Conservation (phyloP, 352 stramenopile species). For the Pythium scleroteichum region DNA sequence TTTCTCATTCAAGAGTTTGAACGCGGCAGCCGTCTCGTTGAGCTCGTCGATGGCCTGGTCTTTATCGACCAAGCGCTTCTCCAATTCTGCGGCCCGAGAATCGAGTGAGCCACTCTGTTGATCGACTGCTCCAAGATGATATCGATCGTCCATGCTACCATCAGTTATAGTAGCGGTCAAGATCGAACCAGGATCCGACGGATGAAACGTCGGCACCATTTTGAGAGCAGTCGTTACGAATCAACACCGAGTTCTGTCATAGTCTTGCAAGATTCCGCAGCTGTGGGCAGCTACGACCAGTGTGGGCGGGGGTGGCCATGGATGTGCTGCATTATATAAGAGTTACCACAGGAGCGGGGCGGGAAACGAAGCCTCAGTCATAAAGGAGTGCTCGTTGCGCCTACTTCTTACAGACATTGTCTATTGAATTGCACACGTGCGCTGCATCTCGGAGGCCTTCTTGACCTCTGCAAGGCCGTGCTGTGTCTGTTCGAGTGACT, state of each 20-base stretch:
- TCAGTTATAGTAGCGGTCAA: no score
- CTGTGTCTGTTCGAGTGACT: constrained; percentile 82
- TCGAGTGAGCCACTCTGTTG: no score
- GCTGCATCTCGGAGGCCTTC: constrained; percentile 82
- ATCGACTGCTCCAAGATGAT: no score
- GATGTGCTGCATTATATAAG: no score
- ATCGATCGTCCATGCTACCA: no score
- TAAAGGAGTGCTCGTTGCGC: background rate
- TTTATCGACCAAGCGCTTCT: constrained; percentile 12
- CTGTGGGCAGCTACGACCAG: no score
- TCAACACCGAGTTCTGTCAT: no score
- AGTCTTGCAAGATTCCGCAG: background rate
- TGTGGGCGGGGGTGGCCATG: no score
- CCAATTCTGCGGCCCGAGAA: background rate
- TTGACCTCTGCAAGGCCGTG: constrained; percentile 82
- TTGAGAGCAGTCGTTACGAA: no score
- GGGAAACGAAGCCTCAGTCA: background rate
- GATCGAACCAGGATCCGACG: no score
- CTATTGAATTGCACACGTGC: constrained; percentile 73
- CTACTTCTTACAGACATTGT: background rate
- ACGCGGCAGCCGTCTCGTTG: constrained; percentile 17
- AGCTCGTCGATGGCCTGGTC: constrained; percentile 22
- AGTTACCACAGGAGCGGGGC: no score
- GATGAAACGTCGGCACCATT: background rate
- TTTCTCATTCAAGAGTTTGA: constrained; percentile 60